A percentile compares a stretch with the other conserved stretches of the same genome.
Evolutionary conservation across 2,329 filamentous ascomycete species (phyloP).

Genomic region (Trichothecium roseum): DNA sequence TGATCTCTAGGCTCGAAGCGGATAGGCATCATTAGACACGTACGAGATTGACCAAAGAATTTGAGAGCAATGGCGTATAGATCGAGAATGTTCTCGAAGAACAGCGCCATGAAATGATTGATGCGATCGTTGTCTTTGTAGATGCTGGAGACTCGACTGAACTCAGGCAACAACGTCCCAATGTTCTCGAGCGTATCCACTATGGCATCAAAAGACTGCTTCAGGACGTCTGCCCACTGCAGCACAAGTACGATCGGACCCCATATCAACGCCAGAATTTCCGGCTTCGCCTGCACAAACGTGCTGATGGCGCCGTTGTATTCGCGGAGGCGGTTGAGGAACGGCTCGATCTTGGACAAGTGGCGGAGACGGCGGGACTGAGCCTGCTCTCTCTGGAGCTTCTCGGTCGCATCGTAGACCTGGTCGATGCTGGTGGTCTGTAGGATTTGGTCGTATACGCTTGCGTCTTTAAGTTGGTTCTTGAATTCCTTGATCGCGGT

Average conservation of each 20-base stretch:
- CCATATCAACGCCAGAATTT: constrained; percentile 24
- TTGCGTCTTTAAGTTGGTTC: constrained; percentile 2
- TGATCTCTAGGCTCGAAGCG: too few species aligned
- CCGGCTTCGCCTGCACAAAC: constrained; percentile 18
- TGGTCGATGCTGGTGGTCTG: constrained; percentile 14
- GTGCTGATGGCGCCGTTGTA: constrained; percentile 17
- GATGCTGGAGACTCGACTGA: neutral
- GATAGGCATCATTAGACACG: too few species aligned
- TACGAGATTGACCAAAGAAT: too few species aligned
- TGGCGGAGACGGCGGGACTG: constrained; percentile 12
- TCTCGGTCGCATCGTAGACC: constrained; percentile 18
- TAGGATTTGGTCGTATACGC: constrained; percentile 6
- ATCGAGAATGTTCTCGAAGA: too few species aligned
- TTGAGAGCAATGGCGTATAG: too few species aligned
- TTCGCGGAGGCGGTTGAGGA: constrained; percentile 13
- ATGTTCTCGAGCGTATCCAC: constrained; percentile 5
- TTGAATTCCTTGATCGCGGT: constrained; percentile 2
- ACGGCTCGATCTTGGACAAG: constrained; percentile 17
- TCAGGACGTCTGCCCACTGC: neutral
- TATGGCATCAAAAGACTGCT: constrained; percentile 3
- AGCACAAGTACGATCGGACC: constrained; percentile 19
- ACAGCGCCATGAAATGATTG: too few species aligned
- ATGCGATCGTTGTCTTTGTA: too few species aligned
- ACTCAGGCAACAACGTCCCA: constrained; percentile 1
- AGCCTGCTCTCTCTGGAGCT: constrained; percentile 17